Conservation (phyloP, 2,329 filamentous ascomycete genomes). For the Aureobasidium mangrovei region DNA sequence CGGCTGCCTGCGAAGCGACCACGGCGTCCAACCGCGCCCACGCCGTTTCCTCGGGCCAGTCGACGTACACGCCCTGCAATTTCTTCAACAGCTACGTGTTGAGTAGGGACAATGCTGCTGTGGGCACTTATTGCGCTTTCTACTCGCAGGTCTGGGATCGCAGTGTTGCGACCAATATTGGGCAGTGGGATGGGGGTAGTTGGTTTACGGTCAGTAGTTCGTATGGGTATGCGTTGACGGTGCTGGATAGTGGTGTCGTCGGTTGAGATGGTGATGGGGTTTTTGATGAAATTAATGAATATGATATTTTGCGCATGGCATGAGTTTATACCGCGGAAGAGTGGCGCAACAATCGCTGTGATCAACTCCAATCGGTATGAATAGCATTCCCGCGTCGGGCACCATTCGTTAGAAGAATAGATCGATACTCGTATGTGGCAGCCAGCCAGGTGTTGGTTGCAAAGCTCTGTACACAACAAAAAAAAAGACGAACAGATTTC, state of each 20-base stretch:
- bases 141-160: constrained; percentile 23
- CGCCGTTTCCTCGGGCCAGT: constrained; percentile 14
- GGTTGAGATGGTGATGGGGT: too few species aligned
- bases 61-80: constrained; percentile 16
- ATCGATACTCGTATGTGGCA: too few species aligned
- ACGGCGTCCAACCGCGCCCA: constrained; percentile 19
- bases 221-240: neutral
- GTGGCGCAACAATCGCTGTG: too few species aligned
- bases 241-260: neutral
- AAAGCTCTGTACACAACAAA: too few species aligned
- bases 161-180: constrained; percentile 18
- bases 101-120: constrained; percentile 28
- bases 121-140: constrained; percentile 33
- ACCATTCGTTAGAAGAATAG: too few species aligned
- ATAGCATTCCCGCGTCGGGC: too few species aligned
- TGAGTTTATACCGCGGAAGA: too few species aligned
- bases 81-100: constrained; percentile 34
- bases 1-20: constrained; percentile 20
- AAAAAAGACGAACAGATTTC: too few species aligned
- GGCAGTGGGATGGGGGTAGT: constrained; percentile 13
- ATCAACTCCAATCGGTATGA: too few species aligned
- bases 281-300: too few species aligned
- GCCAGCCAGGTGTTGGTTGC: too few species aligned
- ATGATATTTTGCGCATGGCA: too few species aligned
- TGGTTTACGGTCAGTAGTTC: constrained; percentile 13